These are phyloP conservation scores for Creolimax fragrantissima DNA, from an alignment of 78 protist species.

Conservation along the genomic window DNA sequence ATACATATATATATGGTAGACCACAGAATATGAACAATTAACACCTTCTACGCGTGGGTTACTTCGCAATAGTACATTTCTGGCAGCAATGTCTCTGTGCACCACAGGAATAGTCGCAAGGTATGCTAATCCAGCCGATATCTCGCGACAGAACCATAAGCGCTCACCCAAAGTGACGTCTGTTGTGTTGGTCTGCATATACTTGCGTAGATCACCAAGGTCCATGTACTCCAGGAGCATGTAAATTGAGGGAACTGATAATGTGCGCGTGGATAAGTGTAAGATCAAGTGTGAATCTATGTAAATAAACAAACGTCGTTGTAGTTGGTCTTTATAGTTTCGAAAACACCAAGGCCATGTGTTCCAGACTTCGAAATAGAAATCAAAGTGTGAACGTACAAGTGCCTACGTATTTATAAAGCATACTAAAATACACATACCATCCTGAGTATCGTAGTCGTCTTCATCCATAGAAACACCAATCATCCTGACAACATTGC, in stretches of 20 bases:
- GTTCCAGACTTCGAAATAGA: no score
- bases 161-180: neutral
- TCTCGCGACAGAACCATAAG: neutral
- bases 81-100: constrained; percentile 12
- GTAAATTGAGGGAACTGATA: neutral
- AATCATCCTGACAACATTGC: neutral
- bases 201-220: neutral
- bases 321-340: no score
- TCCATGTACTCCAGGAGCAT: neutral
- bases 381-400: no score
- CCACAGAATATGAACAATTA: no score
- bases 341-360: no score
- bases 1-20: neutral
- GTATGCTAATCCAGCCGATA: neutral
- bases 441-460: no score
- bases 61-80: neutral
- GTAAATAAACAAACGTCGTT: no score
- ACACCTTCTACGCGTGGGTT: neutral
- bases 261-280: neutral
- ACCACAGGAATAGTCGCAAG: neutral
- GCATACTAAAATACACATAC: no score
- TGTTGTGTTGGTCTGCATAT: neutral
- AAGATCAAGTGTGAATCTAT: neutral
- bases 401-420: no score
- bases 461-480: neutral